phyloP scores from a whole-genome alignment of 805 yeast species.

The Wickerhamomyces sydowiorum region DNA sequence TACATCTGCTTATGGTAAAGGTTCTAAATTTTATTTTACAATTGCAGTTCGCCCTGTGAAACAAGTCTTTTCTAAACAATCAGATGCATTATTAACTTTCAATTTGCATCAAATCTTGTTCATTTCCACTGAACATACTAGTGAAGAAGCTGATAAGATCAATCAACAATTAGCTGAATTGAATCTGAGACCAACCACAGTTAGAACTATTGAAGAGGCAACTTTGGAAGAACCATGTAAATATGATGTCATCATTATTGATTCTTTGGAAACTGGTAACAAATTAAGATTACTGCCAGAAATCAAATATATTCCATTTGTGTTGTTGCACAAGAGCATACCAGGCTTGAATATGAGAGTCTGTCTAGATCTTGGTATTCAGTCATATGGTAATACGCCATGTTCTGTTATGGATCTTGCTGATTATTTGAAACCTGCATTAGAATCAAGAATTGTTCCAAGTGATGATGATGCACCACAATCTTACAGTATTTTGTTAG shows the following conservation, averaged over 20 bases:
- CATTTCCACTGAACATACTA: constrained; percentile 58
- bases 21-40: constrained; percentile 80
- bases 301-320: constrained; percentile 81
- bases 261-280: constrained; percentile 69
- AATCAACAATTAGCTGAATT: constrained; percentile 44
- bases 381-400: constrained; percentile 85
- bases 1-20: constrained; percentile 70
- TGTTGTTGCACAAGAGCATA: constrained; percentile 66
- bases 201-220: constrained; percentile 51
- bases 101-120: constrained; percentile 64
- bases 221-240: constrained; percentile 44
- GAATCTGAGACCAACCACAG: constrained; percentile 58
- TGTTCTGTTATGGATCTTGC: constrained; percentile 79
- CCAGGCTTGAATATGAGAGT: constrained; percentile 75
- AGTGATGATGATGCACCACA: constrained; percentile 74
- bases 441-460: constrained; percentile 77
- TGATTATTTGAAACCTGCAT: constrained; percentile 76
- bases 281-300: constrained; percentile 64
- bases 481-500: constrained; percentile 68
- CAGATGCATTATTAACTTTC: constrained; percentile 69
- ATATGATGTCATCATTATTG: constrained; percentile 80
- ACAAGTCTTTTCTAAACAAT: constrained; percentile 50
- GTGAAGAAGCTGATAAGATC: constrained; percentile 45
- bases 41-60: constrained; percentile 71
- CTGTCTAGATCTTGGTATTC: constrained; percentile 80